Conservation (phyloP, 805 yeast genomes). For the Yarrowia deformans region DNA sequence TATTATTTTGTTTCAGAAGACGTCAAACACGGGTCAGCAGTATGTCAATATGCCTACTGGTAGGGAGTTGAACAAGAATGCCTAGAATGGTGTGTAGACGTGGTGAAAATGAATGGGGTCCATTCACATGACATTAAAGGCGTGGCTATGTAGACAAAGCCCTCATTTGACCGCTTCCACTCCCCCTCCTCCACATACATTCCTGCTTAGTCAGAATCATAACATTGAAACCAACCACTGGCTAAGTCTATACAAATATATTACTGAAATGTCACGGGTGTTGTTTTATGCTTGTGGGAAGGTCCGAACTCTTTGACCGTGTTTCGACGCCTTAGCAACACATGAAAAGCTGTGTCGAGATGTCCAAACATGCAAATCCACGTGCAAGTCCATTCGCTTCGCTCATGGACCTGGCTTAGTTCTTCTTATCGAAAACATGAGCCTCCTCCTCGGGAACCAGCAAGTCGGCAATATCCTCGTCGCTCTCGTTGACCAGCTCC, state of each 20-base stretch:
- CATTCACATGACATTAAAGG: background rate
- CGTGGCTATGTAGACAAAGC: background rate
- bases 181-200: background rate
- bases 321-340: too few species aligned
- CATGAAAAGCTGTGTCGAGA: too few species aligned
- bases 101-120: background rate
- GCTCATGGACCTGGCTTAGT: background rate
- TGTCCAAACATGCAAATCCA: too few species aligned
- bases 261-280: constrained; percentile 18
- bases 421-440: constrained; percentile 19
- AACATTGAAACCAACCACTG: background rate
- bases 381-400: too few species aligned
- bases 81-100: too few species aligned
- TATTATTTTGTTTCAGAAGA: too few species aligned
- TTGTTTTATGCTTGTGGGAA: background rate
- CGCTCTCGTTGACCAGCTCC: constrained; percentile 10
- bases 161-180: too few species aligned
- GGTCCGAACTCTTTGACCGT: too few species aligned
- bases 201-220: background rate
- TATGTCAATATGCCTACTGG: too few species aligned
- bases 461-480: constrained; percentile 37
- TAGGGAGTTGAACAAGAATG: too few species aligned
- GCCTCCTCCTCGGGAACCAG: constrained; percentile 30
- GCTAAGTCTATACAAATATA: constrained; percentile 9
- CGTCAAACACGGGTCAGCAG: too few species aligned